Conservation (phyloP, 2,329 filamentous ascomycete genomes). For the Epichloe sp. region DNA sequence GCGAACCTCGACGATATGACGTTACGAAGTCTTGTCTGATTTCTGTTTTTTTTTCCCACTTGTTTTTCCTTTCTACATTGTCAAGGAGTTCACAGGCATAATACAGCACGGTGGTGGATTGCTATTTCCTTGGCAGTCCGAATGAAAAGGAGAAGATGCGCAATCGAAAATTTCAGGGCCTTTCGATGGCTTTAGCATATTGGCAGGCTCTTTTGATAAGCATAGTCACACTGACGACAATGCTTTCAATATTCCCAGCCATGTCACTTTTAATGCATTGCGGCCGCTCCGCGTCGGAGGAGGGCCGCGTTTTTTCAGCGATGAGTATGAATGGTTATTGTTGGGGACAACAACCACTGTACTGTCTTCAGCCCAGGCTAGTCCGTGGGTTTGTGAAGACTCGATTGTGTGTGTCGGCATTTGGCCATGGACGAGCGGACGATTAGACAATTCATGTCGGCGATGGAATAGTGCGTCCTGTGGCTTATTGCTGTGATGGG, state of each 20-base stretch:
- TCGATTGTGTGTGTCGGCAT: neutral
- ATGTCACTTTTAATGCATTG: too few species aligned
- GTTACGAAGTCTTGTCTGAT: neutral
- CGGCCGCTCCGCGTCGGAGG: too few species aligned
- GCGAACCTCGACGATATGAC: neutral
- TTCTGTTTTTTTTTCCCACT: neutral
- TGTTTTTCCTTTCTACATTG: neutral
- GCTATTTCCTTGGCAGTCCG: neutral
- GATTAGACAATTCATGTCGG: neutral
- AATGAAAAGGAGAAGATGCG: neutral
- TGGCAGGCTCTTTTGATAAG: neutral
- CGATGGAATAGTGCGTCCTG: neutral
- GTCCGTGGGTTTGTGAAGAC: neutral
- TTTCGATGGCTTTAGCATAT: neutral
- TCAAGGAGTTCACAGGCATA: neutral
- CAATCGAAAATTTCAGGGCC: neutral
- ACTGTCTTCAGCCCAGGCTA: neutral
- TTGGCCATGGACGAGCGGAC: neutral
- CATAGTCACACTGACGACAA: neutral
- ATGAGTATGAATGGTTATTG: neutral
- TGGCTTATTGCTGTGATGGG: constrained; percentile 1
- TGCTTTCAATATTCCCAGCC: neutral
- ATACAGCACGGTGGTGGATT: neutral
- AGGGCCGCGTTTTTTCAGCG: neutral
- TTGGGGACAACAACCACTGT: neutral